Percentiles rank a stretch among this genome's conserved stretches.
phyloP scores from a whole-genome alignment of 2,329 filamentous ascomycete species.

The Myriosclerotinia scirpicola region DNA sequence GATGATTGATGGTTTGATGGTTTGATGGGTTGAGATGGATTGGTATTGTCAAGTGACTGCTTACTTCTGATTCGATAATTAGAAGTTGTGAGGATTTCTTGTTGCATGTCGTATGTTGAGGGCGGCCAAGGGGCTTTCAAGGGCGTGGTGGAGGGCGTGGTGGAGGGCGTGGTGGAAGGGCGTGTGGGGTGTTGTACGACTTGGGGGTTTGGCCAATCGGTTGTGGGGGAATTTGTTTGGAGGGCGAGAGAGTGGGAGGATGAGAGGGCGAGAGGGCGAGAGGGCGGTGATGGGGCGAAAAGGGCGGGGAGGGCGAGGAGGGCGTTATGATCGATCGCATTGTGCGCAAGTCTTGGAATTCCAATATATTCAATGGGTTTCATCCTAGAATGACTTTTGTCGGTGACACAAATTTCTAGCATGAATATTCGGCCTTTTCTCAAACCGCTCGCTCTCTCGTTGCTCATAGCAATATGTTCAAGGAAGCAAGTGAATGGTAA shows the following conservation, averaged over 20 bases:
- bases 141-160: not conserved
- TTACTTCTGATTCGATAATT: not conserved
- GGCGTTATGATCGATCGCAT: too few relatives aligned
- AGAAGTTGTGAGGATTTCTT: not conserved
- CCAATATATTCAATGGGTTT: too few relatives aligned
- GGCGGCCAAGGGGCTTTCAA: not conserved
- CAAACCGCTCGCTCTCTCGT: too few relatives aligned
- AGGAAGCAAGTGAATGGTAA: too few relatives aligned
- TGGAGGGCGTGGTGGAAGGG: not conserved
- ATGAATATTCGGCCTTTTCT: too few relatives aligned
- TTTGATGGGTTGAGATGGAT: not conserved
- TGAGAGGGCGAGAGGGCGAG: not conserved
- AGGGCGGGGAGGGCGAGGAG: too few relatives aligned
- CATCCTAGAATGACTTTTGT: too few relatives aligned
- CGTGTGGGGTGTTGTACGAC: not conserved
- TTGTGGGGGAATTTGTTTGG: not conserved
- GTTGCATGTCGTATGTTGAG: not conserved
- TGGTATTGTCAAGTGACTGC: not conserved
- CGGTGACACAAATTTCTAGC: too few relatives aligned
- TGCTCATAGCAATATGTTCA: too few relatives aligned
- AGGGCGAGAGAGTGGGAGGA: not conserved
- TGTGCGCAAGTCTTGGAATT: too few relatives aligned
- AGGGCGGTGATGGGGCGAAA: not conserved
- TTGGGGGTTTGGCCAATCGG: not conserved
- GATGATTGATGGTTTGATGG: not conserved